Conservation (phyloP, 139 green algal species). For the Micractinium conductrix region DNA sequence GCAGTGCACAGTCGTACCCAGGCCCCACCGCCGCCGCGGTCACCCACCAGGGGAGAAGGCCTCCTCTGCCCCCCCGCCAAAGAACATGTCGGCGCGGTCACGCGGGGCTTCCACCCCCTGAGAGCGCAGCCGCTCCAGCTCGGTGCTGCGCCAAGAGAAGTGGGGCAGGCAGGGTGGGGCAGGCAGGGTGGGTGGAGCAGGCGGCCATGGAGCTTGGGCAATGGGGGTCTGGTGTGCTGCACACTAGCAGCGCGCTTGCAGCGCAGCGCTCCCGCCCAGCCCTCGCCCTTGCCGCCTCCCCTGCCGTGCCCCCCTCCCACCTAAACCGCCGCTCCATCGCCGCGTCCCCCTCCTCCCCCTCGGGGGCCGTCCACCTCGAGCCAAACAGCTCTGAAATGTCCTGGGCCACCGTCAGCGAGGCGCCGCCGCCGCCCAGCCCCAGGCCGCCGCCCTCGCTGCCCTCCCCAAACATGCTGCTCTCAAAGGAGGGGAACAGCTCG, state of each 20-base stretch:
- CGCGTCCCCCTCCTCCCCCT: constrained; percentile 33
- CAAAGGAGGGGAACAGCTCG: constrained; percentile 42
- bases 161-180: neutral
- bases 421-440: neutral
- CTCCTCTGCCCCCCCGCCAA: constrained; percentile 26
- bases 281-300: too few species aligned
- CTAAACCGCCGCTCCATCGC: constrained; percentile 50
- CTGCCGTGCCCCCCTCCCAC: neutral
- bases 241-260: too few species aligned
- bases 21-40: too few species aligned
- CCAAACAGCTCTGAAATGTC: constrained; percentile 59
- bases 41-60: constrained; percentile 19
- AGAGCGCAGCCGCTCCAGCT: constrained; percentile 56
- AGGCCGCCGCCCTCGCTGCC: neutral
- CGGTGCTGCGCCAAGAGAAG: constrained; percentile 17
- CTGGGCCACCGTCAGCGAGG: constrained; percentile 50
- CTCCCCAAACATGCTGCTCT: constrained; percentile 4
- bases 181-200: too few species aligned
- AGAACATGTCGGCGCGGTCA: constrained; percentile 38
- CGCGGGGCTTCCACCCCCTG: constrained; percentile 31
- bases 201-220: neutral
- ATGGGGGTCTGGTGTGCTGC: too few species aligned
- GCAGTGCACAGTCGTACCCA: too few species aligned
- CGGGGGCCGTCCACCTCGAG: constrained; percentile 20
- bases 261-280: too few species aligned